Base-by-base conservation (phyloP, 179 eudicot species). In the Beta corolliflora region DNA sequence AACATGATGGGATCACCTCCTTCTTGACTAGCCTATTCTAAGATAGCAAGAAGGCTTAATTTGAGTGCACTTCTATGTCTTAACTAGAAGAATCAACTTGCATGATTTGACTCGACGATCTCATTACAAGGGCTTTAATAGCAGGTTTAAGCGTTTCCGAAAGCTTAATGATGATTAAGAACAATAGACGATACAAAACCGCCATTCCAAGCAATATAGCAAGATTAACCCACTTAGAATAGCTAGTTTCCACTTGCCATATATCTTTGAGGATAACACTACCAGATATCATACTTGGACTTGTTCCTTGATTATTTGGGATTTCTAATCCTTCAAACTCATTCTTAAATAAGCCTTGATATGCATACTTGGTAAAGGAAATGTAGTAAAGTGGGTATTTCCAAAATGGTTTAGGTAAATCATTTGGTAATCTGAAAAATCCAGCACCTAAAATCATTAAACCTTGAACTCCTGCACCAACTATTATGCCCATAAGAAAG, bases 141-240 rank as follows among this genome's bases (percentile, higher is more conserved):
- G 59, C 19, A 50, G 75, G 75, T 19, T 71, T 71, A 5, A 71
- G 58, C 44, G 50, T 87, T 68, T 89, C 92, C 1, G 58, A 60
- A 31, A 71, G 71, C 81, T 91, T 92, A 16, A 87, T 68, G 5
- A 87, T 87, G 25, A 74, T 77, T 18, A 81, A 87, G 82, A 91
- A 93, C 59, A 88, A 9, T 13, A 89, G 1, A 76, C 93, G 82
- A 70, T 88, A 90, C 10, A 83, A 14, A 13, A 91, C 81, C 80
- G 84, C 84, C 95, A 93, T 91, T 3, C 85, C 91, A 0, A 90
- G 4, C 71, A 93, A 65, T 52, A 93, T 82, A 14, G 63, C 85
- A 31, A 93, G 77, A 75, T 93, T 88, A 8, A 88, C 83, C 94
- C 98, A 93, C 83, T 93, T 92, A 0, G 93, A 92, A 58, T 85